These are phyloP conservation scores for Dryas integrifolia DNA, from an alignment of 331 rosid genomes.

Conservation along the genomic window DNA sequence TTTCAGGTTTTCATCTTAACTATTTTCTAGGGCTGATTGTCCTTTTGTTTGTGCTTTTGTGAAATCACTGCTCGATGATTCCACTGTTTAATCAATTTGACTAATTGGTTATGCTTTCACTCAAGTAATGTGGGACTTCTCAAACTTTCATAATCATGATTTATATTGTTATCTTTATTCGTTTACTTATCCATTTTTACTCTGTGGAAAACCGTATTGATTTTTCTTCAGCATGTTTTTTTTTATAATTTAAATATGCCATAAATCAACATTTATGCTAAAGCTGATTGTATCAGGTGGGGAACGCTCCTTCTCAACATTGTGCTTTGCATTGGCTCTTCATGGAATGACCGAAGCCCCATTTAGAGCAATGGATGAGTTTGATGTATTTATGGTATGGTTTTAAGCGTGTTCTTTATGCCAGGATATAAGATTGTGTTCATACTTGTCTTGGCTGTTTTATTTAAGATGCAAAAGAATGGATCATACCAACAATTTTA, in stretches of 20 bases:
- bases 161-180: background rate
- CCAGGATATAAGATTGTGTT: background rate
- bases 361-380: slow-evolving; percentile 96
- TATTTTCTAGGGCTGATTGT: background rate
- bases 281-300: slow-evolving; percentile 55
- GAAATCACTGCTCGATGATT: background rate
- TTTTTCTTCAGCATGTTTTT: background rate
- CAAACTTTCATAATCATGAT: background rate
- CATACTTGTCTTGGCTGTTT: background rate
- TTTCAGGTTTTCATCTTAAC: slow-evolving; percentile 61
- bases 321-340: slow-evolving; percentile 88
- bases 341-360: slow-evolving; percentile 97
- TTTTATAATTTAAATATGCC: too few relatives aligned
- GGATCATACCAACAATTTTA: slow-evolving; percentile 11
- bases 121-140: background rate
- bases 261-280: background rate
- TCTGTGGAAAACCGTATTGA: background rate
- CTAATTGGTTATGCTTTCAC: background rate
- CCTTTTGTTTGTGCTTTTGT: background rate
- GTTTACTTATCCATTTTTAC: background rate
- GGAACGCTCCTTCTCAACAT: slow-evolving; percentile 90
- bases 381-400: slow-evolving; percentile 94
- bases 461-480: slow-evolving; percentile 6
- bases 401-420: background rate
- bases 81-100: background rate